phyloP scores from a whole-genome alignment of 2,329 filamentous ascomycete species.

The Cercospora citrullina region DNA sequence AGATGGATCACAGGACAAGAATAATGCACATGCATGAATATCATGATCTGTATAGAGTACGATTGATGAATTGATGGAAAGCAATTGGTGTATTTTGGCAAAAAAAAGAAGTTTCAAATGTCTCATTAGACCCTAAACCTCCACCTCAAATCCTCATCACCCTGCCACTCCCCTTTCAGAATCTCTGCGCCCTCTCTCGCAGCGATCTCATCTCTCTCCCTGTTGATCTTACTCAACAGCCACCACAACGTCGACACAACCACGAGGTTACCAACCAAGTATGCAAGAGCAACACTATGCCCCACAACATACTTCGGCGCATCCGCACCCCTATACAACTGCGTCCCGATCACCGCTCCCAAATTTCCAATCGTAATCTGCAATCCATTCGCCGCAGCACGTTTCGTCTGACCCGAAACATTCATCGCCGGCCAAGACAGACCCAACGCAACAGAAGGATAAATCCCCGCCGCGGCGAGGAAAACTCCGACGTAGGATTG shows the following conservation, averaged over 20 bases:
- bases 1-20: not conserved
- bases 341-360: slow-evolving; percentile 68
- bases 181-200: slow-evolving; percentile 50
- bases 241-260: slow-evolving; percentile 57
- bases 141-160: slow-evolving; percentile 66
- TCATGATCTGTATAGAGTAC: not conserved
- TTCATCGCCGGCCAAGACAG: slow-evolving; percentile 72
- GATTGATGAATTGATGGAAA: not conserved
- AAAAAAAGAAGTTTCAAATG: too few relatives aligned
- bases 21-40: not conserved
- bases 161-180: slow-evolving; percentile 56
- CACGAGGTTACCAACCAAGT: slow-evolving; percentile 59
- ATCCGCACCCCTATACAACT: slow-evolving; percentile 63
- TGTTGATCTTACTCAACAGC: slow-evolving; percentile 60
- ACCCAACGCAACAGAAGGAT: slow-evolving; percentile 63
- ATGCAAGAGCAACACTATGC: slow-evolving; percentile 66
- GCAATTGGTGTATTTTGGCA: not conserved
- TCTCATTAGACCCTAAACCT: slow-evolving; percentile 53
- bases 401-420: slow-evolving; percentile 66
- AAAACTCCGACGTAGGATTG: slow-evolving; percentile 45
- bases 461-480: slow-evolving; percentile 59
- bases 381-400: slow-evolving; percentile 67
- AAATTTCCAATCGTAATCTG: slow-evolving; percentile 71
- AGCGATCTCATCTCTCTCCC: slow-evolving; percentile 48
- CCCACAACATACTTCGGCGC: slow-evolving; percentile 66